Evolutionary conservation across 2,329 filamentous ascomycete species (phyloP).

Genomic region (Aspergillus melleus): DNA sequence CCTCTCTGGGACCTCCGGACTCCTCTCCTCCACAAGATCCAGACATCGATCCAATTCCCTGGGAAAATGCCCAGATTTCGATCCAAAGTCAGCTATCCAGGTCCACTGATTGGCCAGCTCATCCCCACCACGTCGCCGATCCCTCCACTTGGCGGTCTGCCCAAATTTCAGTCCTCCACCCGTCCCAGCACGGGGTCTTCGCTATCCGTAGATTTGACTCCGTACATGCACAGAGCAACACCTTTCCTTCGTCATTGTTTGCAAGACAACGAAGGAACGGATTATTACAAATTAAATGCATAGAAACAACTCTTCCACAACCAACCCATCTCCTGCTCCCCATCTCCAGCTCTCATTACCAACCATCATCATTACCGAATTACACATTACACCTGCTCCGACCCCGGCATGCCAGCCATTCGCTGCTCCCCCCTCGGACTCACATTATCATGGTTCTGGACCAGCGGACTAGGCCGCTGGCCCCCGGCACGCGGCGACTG

Average conservation of each 20-base stretch:
- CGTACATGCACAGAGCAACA: too few relatives aligned
- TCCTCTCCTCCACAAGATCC: not conserved
- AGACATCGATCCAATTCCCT: not conserved
- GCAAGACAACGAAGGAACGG: too few relatives aligned
- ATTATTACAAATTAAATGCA: not conserved
- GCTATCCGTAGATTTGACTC: too few relatives aligned
- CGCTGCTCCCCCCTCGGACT: not conserved
- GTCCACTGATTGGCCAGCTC: not conserved
- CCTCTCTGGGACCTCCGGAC: not conserved
- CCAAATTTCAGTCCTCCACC: not conserved
- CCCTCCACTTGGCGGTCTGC: not conserved
- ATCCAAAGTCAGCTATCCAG: too few relatives aligned
- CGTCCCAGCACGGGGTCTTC: too few relatives aligned
- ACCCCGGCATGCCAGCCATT: not conserved
- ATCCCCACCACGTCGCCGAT: not conserved
- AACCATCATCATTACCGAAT: too few relatives aligned
- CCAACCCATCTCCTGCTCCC: not conserved
- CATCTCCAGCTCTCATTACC: not conserved
- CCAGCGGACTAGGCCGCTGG: not conserved
- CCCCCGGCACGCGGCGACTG: conserved; percentile 5
- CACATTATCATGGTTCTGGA: not conserved
- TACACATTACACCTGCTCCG: not conserved
- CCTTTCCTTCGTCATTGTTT: too few relatives aligned
- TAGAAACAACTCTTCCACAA: not conserved
- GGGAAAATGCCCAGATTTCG: not conserved